Percentiles rank a stretch among this genome's conserved stretches.
These are phyloP conservation scores for Hypseocharis bilobata DNA, from an alignment of 441 rosid genomes.

Conservation along the genomic window DNA sequence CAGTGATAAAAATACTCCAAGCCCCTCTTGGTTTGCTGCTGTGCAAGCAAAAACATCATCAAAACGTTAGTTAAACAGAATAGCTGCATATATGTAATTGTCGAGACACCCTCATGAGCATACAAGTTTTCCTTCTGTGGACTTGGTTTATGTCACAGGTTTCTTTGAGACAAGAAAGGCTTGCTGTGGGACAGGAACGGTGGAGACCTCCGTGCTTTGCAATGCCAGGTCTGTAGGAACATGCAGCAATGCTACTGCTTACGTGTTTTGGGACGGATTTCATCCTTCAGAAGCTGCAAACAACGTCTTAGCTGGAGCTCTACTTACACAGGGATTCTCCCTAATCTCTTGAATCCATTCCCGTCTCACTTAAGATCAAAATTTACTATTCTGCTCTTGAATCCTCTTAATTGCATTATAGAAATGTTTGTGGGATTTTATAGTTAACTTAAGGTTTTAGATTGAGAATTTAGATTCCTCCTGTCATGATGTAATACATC, in stretches of 20 bases:
- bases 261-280: conserved; percentile 87
- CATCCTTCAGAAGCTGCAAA: conserved; percentile 93
- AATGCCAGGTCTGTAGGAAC: conserved; percentile 58
- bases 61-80: neutral
- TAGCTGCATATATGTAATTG: neutral
- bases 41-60: neutral
- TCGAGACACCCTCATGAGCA: neutral
- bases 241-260: conserved; percentile 62
- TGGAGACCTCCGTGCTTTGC: conserved; percentile 81
- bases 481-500: conserved; percentile 1
- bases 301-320: conserved; percentile 51
- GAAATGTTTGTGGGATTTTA: conserved; percentile 11
- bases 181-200: conserved; percentile 84
- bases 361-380: conserved; percentile 5
- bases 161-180: conserved; percentile 79
- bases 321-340: conserved; percentile 61
- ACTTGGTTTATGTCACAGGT: conserved; percentile 36
- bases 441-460: conserved; percentile 8
- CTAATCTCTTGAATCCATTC: conserved; percentile 54
- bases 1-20: neutral
- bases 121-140: neutral
- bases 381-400: conserved; percentile 12
- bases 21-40: neutral
- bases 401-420: conserved; percentile 17
- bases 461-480: neutral